Base-by-base conservation (phyloP, 345 rosid species). In the Citrus inodora region DNA sequence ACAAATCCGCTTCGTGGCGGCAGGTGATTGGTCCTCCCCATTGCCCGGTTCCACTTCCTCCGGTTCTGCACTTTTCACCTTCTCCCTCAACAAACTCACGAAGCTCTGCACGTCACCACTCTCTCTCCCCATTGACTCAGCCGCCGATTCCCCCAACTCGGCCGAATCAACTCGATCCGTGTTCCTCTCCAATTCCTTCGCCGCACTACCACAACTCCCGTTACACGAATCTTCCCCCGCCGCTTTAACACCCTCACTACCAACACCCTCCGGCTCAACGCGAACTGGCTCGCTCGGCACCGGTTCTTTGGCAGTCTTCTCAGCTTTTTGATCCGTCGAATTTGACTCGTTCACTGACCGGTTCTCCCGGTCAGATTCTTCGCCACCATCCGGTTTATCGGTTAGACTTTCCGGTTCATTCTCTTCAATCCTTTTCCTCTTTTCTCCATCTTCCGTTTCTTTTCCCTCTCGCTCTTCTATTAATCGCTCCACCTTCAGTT, bases 91-190 rank as follows among this genome's bases (percentile, higher is more conserved):
- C 79, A 89, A 84, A 51, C 91, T 88, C 40, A 85, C 94, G 64
- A 91, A 86, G 86, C 94, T 92, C 83, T 86, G 94, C 64, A 88
- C 93, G 76, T 90, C 93, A 79, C 91, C 87, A 76, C 83, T 75
- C 75, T 78, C 86, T 69, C 46, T 35, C 69, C 46, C 65, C 30
- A 74, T 74, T 74, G 87, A 82, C 83, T 86, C 88, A 56, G 79
- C 76, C 53, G 72, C 83, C 30, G 87, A 80, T 79, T 85, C 84
- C 33, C 60, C 60, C n/a, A 77, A 67, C 81, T 82, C 86, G 24
- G 73, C 76, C 46, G 75, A 37, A 25, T 77, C 82, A 51, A 51
- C 79, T 73, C 71, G 61, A 19, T 53, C 83, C 80, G 85, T 71
- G 38, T 82, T 82, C 76, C 14, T 75, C 73, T 80, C 74, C 72